A percentile compares a stretch with the other conserved stretches of the same genome.
Conservation (phyloP, 2,329 filamentous ascomycete species). For the Exophiala sp. region DNA sequence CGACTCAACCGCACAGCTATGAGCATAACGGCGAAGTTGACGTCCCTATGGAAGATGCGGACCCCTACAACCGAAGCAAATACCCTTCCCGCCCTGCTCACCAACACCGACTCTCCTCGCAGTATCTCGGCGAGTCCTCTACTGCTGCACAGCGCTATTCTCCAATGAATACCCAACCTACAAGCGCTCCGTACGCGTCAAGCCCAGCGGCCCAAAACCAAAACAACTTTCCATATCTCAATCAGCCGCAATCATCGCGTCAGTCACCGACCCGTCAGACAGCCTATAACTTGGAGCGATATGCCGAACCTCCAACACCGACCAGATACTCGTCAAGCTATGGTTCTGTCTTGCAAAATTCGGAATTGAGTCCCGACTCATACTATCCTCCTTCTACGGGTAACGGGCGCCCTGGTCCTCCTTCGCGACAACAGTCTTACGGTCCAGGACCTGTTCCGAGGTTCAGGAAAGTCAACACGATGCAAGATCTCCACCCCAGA, state of each 20-base stretch:
- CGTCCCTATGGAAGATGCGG: slow-evolving; percentile 81
- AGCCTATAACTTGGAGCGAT: slow-evolving; percentile 32
- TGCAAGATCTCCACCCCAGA: slow-evolving; percentile 70
- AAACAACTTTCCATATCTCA: slow-evolving; percentile 46
- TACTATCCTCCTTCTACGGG: slow-evolving; percentile 66
- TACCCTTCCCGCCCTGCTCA: slow-evolving; percentile 75
- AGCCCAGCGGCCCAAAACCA: slow-evolving; percentile 51
- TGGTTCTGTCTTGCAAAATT: slow-evolving; percentile 65
- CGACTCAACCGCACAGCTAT: slow-evolving; percentile 55
- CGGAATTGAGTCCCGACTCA: slow-evolving; percentile 62
- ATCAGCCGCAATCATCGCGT: slow-evolving; percentile 55
- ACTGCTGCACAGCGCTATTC: slow-evolving; percentile 87
- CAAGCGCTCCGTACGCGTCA: slow-evolving; percentile 68
- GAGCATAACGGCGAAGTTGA: slow-evolving; percentile 64
- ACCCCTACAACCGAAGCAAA: slow-evolving; percentile 79
- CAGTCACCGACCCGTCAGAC: slow-evolving; percentile 72
- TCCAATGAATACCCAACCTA: slow-evolving; percentile 84
- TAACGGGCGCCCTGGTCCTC: slow-evolving; percentile 42
- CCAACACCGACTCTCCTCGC: slow-evolving; percentile 68
- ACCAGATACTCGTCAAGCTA: slow-evolving; percentile 53
- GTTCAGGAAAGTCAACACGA: slow-evolving; percentile 70
- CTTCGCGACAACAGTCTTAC: slow-evolving; percentile 43
- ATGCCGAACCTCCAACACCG: slow-evolving; percentile 27
- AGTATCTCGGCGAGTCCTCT: slow-evolving; percentile 66
- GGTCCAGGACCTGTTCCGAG: slow-evolving; percentile 71